Conservation (phyloP, 495 filamentous ascomycete species). For the Bacidia gigantensis region DNA sequence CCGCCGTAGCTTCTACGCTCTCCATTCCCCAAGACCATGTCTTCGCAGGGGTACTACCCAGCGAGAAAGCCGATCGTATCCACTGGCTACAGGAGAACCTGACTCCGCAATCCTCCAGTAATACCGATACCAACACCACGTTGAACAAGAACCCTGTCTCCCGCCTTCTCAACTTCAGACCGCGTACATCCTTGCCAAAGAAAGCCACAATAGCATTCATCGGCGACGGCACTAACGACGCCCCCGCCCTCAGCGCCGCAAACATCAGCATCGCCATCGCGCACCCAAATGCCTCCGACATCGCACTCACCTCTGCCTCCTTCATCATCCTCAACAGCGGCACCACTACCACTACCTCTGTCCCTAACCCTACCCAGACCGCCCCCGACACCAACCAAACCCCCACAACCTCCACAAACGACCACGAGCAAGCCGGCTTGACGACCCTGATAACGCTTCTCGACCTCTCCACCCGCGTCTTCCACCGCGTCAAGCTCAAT, state of each 20-base stretch:
- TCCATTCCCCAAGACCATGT: constrained; percentile 64
- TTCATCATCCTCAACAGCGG: constrained; percentile 50
- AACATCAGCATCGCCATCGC: constrained; percentile 78
- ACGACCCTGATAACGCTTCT: constrained; percentile 57
- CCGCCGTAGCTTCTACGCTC: constrained; percentile 60
- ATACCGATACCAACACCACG: no score
- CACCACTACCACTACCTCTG: not conserved
- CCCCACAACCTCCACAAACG: no score
- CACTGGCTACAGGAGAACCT: constrained; percentile 57
- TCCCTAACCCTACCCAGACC: no score
- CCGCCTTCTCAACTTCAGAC: constrained; percentile 35
- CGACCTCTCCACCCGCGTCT: constrained; percentile 55
- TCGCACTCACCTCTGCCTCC: constrained; percentile 66
- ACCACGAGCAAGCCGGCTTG: no score
- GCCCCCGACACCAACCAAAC: no score
- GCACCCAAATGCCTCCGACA: constrained; percentile 53
- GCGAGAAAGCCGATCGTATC: constrained; percentile 77
- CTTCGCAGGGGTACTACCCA: constrained; percentile 76
- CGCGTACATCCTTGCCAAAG: not conserved
- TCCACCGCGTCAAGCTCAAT: constrained; percentile 69
- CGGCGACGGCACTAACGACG: constrained; percentile 84
- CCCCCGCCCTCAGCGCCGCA: constrained; percentile 64
- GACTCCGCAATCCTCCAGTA: constrained; percentile 17
- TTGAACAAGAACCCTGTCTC: constrained; percentile 30
- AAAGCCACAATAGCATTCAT: constrained; percentile 45